A percentile compares a stretch with the other conserved stretches of the same genome.
phyloP scores from a whole-genome alignment of 2,329 filamentous ascomycete species.

The Cryphonectria japonica region DNA sequence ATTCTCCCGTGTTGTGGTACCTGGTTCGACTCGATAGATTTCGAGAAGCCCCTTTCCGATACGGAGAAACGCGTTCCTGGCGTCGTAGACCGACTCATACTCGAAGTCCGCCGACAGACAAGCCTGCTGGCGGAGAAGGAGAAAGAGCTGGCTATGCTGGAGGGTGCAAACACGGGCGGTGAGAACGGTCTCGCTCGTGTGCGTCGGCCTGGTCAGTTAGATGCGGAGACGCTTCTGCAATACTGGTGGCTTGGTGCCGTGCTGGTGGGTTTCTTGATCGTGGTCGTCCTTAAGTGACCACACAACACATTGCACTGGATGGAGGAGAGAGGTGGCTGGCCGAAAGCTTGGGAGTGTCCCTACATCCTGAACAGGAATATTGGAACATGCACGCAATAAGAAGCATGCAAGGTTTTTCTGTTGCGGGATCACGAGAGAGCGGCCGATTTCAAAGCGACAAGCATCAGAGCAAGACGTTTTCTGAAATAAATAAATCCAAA shows the following conservation, averaged over 20 bases:
- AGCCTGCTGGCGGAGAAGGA: slow-evolving; percentile 13
- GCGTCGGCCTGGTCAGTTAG: not conserved
- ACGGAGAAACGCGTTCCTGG: slow-evolving; percentile 24
- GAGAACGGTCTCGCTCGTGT: not conserved
- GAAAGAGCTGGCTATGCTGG: slow-evolving; percentile 12
- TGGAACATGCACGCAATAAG: not conserved
- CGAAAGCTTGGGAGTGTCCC: not conserved
- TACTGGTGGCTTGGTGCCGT: slow-evolving; percentile 11
- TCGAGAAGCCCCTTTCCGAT: slow-evolving; percentile 18
- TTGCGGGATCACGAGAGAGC: not conserved
- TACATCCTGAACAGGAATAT: not conserved
- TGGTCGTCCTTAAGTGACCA: slow-evolving; percentile 11
- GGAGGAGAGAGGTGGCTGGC: not conserved
- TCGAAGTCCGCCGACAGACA: slow-evolving; percentile 10
- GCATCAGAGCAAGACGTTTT: not conserved
- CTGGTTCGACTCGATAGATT: slow-evolving; percentile 21
- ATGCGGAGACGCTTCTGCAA: slow-evolving; percentile 8
- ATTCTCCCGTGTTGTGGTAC: slow-evolving; percentile 25
- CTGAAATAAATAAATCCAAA: not conserved
- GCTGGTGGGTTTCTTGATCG: not conserved
- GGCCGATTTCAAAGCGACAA: too few relatives aligned
- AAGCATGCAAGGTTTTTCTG: not conserved
- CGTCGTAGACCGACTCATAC: slow-evolving; percentile 17
- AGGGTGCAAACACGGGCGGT: not conserved
- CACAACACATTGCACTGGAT: not conserved